phyloP scores from a whole-genome alignment of 768 basidiomycete genomes.

The Rhodotorula taiwanensis region DNA sequence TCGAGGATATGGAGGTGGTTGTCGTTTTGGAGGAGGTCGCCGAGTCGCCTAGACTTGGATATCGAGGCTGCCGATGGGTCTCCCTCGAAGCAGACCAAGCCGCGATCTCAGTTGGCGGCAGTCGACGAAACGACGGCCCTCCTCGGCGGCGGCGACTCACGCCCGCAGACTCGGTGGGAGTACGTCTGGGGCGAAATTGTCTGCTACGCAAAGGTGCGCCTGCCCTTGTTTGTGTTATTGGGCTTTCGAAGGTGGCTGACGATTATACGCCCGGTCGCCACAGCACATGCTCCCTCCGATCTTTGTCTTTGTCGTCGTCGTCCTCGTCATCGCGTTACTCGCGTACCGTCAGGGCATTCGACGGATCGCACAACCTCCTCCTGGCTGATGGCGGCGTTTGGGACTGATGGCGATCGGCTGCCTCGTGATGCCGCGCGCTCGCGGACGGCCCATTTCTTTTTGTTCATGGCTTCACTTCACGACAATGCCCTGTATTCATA shows the following conservation, averaged over 20 bases:
- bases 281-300: slow-evolving; percentile 31
- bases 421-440: no score
- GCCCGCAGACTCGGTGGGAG: not conserved
- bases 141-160: not conserved
- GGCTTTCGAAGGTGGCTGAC: not conserved
- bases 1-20: not conserved
- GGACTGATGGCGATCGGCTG: no score
- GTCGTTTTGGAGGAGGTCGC: not conserved
- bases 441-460: not conserved
- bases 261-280: not conserved
- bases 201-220: slow-evolving; percentile 27
- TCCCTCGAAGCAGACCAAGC: not conserved
- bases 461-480: no score
- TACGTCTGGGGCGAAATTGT: slow-evolving; percentile 11
- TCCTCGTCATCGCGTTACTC: slow-evolving; percentile 14
- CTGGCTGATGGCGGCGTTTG: not conserved
- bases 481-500: no score
- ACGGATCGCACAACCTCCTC: slow-evolving; percentile 2
- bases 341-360: slow-evolving; percentile 8
- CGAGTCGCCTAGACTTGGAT: not conserved
- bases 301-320: slow-evolving; percentile 24
- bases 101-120: not conserved
- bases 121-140: slow-evolving; percentile 3
- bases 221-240: not conserved
- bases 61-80: not conserved